Evolutionary conservation across 805 yeast genomes (phyloP).

Genomic region (Schwanniomyces occidentalis): DNA sequence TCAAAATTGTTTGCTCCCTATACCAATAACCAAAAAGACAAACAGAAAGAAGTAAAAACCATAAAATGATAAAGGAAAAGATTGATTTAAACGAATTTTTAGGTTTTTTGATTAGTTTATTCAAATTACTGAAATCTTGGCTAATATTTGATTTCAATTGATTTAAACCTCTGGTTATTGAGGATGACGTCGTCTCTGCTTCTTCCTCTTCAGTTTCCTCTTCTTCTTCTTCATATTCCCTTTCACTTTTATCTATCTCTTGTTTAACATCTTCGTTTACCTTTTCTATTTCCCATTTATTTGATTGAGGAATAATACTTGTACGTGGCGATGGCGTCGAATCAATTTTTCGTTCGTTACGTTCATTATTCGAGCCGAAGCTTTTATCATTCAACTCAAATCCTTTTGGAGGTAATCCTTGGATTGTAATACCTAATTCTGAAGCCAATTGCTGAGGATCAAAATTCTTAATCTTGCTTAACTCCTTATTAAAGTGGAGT

Average conservation of each 20-base stretch:
- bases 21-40: conserved; percentile 56
- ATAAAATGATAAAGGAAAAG: conserved; percentile 22
- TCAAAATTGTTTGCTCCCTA: conserved; percentile 57
- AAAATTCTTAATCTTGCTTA: conserved; percentile 15
- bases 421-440: conserved; percentile 27
- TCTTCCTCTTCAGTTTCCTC: conserved; percentile 2
- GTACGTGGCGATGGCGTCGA: too few relatives aligned
- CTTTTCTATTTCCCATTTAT: conserved; percentile 8
- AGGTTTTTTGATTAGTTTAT: conserved; percentile 1
- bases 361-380: conserved; percentile 4
- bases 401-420: conserved; percentile 14
- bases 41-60: conserved; percentile 35
- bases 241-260: conserved; percentile 19
- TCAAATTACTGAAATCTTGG: conserved; percentile 1
- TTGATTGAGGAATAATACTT: too few relatives aligned
- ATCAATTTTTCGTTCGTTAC: not conserved
- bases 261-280: conserved; percentile 6
- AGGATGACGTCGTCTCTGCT: too few relatives aligned
- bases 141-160: conserved; percentile 1
- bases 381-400: conserved; percentile 6
- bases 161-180: not conserved
- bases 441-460: conserved; percentile 30
- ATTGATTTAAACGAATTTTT: conserved; percentile 6
- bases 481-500: conserved; percentile 22
- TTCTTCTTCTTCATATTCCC: conserved; percentile 11